phyloP scores from a whole-genome alignment of 345 rosid genomes.

The Xanthoceras sorbifolium region DNA sequence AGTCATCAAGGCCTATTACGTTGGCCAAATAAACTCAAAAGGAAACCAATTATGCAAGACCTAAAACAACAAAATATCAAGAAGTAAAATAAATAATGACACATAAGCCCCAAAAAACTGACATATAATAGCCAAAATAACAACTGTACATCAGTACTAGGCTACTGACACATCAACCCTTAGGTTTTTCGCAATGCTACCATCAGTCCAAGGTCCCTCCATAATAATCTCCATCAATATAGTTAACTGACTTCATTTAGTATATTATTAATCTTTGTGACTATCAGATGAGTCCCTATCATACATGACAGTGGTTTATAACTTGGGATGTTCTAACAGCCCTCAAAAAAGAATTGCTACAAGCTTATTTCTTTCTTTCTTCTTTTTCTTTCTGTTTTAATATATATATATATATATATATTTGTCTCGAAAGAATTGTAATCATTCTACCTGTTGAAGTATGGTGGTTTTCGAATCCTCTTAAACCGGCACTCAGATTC shows the following conservation, averaged over 20 bases:
- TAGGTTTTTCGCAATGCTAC: background rate
- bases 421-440: background rate
- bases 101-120: too few species aligned
- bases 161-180: too few species aligned
- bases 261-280: background rate
- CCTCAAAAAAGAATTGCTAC: background rate
- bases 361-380: background rate
- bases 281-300: background rate
- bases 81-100: too few species aligned
- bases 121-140: too few species aligned
- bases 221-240: background rate
- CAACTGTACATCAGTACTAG: too few species aligned
- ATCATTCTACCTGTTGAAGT: slow-evolving; percentile 46
- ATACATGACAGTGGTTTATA: background rate
- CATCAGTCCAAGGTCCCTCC: background rate
- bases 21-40: too few species aligned
- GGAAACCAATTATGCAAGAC: too few species aligned
- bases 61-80: too few species aligned
- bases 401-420: too few species aligned
- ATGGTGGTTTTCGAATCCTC: slow-evolving; percentile 55
- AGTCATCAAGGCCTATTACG: too few species aligned
- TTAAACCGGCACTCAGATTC: slow-evolving; percentile 61
- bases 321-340: background rate
- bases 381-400: too few species aligned
- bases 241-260: background rate